These are phyloP conservation scores for Mycena filopes DNA, from an alignment of 768 basidiomycete species.

Conservation along the genomic window DNA sequence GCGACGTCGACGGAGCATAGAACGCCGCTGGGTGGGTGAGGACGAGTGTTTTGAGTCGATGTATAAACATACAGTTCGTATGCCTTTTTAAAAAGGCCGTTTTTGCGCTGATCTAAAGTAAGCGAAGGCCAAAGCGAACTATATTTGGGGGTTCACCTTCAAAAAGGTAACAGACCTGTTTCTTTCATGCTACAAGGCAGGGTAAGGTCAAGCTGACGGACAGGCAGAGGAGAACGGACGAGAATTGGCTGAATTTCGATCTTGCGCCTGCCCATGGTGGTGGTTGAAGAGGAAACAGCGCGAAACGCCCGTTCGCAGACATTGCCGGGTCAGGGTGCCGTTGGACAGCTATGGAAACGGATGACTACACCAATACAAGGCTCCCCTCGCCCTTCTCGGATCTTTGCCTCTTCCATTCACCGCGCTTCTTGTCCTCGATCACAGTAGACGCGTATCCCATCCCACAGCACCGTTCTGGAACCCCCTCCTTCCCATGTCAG, in stretches of 20 bases:
- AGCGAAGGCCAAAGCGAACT: conserved; percentile 29
- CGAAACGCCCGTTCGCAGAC: conserved; percentile 34
- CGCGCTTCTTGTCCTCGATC: conserved; percentile 16
- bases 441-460: not conserved
- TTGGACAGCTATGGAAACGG: conserved; percentile 30
- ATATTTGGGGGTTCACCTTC: conserved; percentile 58
- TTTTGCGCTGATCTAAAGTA: conserved; percentile 64
- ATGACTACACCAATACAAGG: conserved; percentile 26
- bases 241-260: conserved; percentile 83
- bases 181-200: conserved; percentile 68
- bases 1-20: conserved; percentile 81
- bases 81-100: conserved; percentile 82
- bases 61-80: conserved; percentile 62
- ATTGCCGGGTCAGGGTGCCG: conserved; percentile 26
- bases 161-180: conserved; percentile 82
- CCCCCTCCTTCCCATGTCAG: conserved; percentile 29
- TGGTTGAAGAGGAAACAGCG: conserved; percentile 24
- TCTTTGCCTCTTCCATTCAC: conserved; percentile 21
- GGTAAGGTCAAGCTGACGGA: not conserved
- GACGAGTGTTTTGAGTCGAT: not conserved
- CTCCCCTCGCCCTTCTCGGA: conserved; percentile 23
- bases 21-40: conserved; percentile 53
- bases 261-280: conserved; percentile 72
- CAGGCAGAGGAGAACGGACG: conserved; percentile 50
- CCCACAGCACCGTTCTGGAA: conserved; percentile 7